Base-by-base conservation (phyloP, 2,329 filamentous ascomycete species). In the Chaetomiaceae sp. region DNA sequence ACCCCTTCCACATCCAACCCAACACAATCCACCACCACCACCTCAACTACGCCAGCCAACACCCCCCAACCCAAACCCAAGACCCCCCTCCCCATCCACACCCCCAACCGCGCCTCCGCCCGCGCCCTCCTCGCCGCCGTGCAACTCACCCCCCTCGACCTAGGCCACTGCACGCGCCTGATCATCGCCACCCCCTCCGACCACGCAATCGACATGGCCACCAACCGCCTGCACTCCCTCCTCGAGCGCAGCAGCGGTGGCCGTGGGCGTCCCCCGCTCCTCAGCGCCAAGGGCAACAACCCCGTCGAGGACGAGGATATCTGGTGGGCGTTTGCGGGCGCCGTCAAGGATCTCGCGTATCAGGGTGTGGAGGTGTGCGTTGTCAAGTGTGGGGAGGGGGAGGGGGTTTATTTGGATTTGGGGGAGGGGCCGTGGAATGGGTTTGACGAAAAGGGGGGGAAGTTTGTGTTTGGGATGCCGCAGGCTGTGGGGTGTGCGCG, bases 271-370 rank as follows among this genome's bases (percentile, higher is more conserved):
- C 40, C 9, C n/a, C 48, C 33, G 1, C 11, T 50, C 11, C 27
- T 19, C 29, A 43, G 27, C 6, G 38, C 19, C 19, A 12, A 12
- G 12, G 47, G 29, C 25, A 27, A 27, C 29, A n/a, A 34, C n/a
- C 33, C 40, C 5, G 11, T 50, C 20, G 23, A 34, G n/a, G 47
- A 50, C 27, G 38, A 15, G 5, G 47, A 50, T 6, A 15, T 50
- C 3, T 50, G 47, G 47, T 50, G 47, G 47, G 47, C 38, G 9
- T 50, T 50, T 37, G 38, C 47, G 7, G 47, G 29, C 7, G 15
- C 47, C 15, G 48, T 51, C 12, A 45, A 45, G 31, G 40, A 51
- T 14, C 48, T 51, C n/a, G 48, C 31, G 17, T 45, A 45, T 9
- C 33, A 27, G 19, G 48, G 40, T 1, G 47, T 44, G 3, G 47